These are phyloP conservation scores for Mucor circinelloides DNA, from an alignment of 371 early-diverging fungal species.

Conservation along the genomic window DNA sequence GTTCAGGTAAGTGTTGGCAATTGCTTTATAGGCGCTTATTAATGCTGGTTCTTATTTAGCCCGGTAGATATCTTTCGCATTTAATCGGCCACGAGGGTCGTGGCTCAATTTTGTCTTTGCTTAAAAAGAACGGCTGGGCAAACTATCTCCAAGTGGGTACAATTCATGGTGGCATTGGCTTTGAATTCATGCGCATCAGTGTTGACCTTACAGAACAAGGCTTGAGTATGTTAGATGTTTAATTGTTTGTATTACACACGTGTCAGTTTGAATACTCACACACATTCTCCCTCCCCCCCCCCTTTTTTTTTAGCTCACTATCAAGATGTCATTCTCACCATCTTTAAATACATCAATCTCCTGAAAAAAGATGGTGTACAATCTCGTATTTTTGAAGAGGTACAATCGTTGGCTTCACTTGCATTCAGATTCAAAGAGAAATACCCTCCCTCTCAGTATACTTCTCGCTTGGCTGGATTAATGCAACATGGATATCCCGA, in stretches of 20 bases:
- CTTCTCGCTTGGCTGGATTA: constrained; percentile 60
- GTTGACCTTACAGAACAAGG: constrained; percentile 88
- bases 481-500: constrained; percentile 74
- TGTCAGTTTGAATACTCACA: constrained; percentile 1
- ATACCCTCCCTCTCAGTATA: constrained; percentile 61
- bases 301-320: constrained; percentile 60
- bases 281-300: constrained; percentile 5
- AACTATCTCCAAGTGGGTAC: constrained; percentile 72
- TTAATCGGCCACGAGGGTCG: constrained; percentile 84
- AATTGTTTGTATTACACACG: constrained; percentile 7
- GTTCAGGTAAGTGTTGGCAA: constrained; percentile 44
- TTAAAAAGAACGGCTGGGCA: constrained; percentile 91
- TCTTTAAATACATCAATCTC: constrained; percentile 91
- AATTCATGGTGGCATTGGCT: constrained; percentile 68
- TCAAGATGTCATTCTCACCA: constrained; percentile 73
- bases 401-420: constrained; percentile 67
- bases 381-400: constrained; percentile 79
- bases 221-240: constrained; percentile 47
- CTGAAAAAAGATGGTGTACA: constrained; percentile 71
- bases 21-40: too few relatives aligned
- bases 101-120: constrained; percentile 84
- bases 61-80: constrained; percentile 73
- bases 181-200: constrained; percentile 81
- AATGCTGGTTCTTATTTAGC: constrained; percentile 40
- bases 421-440: constrained; percentile 88